Evolutionary conservation across 768 basidiomycete species (phyloP), one percentile per base, ranked within the genome.

Genomic region (Boletus tylopilopsis): DNA sequence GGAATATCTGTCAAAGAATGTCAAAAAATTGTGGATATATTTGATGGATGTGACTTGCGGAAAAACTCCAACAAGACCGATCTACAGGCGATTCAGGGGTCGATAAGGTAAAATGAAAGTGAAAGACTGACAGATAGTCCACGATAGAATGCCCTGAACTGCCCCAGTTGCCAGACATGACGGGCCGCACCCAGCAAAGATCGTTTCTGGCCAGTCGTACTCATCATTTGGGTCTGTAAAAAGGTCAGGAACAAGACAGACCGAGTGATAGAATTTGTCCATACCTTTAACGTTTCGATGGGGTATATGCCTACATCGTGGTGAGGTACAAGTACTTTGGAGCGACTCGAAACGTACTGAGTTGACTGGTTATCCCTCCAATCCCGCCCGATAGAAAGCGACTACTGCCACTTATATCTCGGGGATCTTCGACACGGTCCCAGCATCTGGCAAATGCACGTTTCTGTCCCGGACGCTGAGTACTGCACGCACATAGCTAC

Each of bases 321-420:
- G 51, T 47, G 57, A 70, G 50, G n/a, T 34, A 56, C 43, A 49
- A 35, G 40, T 19, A 36, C 39, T 37, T 32, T 21, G 54, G 29
- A 34, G 37, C 47, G 33, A 59, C 38, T 44, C 12, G 16, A 51
- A n/a, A 71, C 85, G 65, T 55, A 90, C 91, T 85, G 23, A 95
- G 76, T 75, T 96, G 93, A 70, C 90, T 92, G 50, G 79, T 82
- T 57, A 97, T 84, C n/a, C 96, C 96, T 35, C 96, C 95, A 36
- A 98, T 80, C 4, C 96, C 96, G 38, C 96, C 96, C 12, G 94
- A 90, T 46, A 99, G 63, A 73, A 99, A 99, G 23, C 96, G 82
- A 66, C 93, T 95, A 30, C 81, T 77, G 10, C 92, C 92, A 53
- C 92, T 94, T 56, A 98, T 91, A 34, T 95, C 83, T 40, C 88